Evolutionary conservation across 1,139 yeast genomes (phyloP), one percentile per base, ranked within the genome.

Genomic region (Debaryomyces sp.): DNA sequence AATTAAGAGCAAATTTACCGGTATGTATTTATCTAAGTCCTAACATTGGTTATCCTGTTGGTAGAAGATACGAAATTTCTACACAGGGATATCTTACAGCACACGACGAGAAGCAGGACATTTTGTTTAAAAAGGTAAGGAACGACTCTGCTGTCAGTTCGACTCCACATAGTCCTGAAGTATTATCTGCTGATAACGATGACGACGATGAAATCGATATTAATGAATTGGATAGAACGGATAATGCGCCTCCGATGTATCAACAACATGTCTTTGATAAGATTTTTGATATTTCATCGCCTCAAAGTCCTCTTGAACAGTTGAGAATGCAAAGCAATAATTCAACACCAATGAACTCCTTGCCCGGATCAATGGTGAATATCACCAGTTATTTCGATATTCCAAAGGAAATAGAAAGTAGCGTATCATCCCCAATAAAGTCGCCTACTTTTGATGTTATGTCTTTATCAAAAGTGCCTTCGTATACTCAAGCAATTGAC

Each of bases 1-100:
- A 87, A 64, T 66, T 86, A 27, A 69, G 89, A 41, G 89, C 91
- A 2, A 83, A 86, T 41, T 66, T 87, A 44, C 91, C 92, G 0
- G 71, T 87, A 2, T 73, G 70, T 34, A 62, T 87, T 6, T 87
- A 82, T 59, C 71, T 84, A 7, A 81, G 85, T 45, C 81, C 87
- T 3, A 73, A 73, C 43, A 50, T 64, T 21, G 84, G 84, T 4
- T 71, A 71, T 35, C 77, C 82, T 40, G 62, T 71, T 26, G 88
- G 86, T 0, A 67, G 81, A 40, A 78, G 74, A 49, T 80, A 75
- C 45, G 74, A 77, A 29, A 63, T 83, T 26, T 87, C 84, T 50
- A 69, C 73, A 23, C 80, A 81, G 10, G 79, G 82, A 3, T 72
- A 72, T 43, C 79, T 84, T 58, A 67, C 76, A 29, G 62, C 75